Base-by-base conservation (phyloP, 2,329 filamentous ascomycete species). In the Colletotrichum sp. region DNA sequence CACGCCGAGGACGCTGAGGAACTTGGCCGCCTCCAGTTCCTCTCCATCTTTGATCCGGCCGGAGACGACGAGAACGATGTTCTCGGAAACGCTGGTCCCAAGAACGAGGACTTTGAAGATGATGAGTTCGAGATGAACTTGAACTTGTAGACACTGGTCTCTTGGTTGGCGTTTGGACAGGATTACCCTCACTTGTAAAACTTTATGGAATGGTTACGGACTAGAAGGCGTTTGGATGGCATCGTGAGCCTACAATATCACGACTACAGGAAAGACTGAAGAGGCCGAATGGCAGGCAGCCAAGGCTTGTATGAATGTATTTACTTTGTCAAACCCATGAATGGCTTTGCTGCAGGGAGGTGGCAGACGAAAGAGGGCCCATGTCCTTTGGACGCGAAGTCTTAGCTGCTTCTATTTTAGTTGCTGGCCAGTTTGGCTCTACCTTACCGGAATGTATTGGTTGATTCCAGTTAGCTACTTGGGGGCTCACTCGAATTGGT, bases 121-220 rank as follows among this genome's bases (percentile, higher is more conserved):
- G 87, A 88, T 8, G 88, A 90, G 34, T 92, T 93, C 79, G 87
- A 92, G 81, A 82, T 93, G 77, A 88, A 88, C 75, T 80, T 91
- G 12, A 81, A 9, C 39, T 75, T 74, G 16, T 76, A 65, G 39
- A n/a, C 8, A 36, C 13, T 26, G 22, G 71, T 32, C 15, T 13
- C 22, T 28, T 55, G 24, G 59, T 60, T 32, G 71, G 74, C 74
- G 71, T 76, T 74, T 65, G 71, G 73, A 65, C 44, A 65, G 24
- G 57, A 69, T 65, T 74, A 39, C 65, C 44, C 28, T 74, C 70
- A 65, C 64, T 60, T 74, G 57, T 65, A 69, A 28, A 55, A 68
- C 18, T 68, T 24, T 34, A 60, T n/a, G 28, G 44, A 71, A 32
- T 34, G 71, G 74, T 30, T 22, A 55, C 32, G 59, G 64, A 65